Evolutionary conservation across 2,329 filamentous ascomycete genomes (phyloP), one percentile per base, ranked within the genome.

Genomic region (Penicillium sp.): DNA sequence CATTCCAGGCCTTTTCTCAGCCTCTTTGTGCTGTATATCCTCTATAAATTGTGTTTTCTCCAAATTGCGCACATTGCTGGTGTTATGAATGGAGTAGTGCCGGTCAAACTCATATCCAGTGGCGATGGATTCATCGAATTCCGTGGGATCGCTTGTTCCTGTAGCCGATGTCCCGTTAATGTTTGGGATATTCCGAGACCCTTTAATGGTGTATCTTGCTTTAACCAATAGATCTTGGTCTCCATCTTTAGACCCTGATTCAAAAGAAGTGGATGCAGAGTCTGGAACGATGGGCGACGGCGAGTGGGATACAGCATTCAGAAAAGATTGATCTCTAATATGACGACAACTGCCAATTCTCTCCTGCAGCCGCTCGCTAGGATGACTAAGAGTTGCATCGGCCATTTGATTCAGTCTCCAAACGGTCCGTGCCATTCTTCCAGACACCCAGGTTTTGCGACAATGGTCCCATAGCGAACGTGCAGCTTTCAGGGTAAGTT

Each of bases 401-500:
- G 58, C 58, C 55, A 66, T 66, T 22, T 61, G 54, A 14, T 58
- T 62, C 15, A 66, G 31, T 12, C 56, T 58, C 22, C 51, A 58
- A 15, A 64, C 56, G 14, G 58, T 52, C 41, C 54, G 55, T 11
- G 53, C 48, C 55, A 65, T 57, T 29, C 54, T 64, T 2, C 59
- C 60, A 2, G 64, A 67, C 4, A 65, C 58, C 63, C 64, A 67
- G 7, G 63, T 67, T 22, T 53, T 64, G 12, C 37, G 56, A 31
- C 61, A 67, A 47, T 63, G 63, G 1, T 58, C 48, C 41, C 61
- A 56, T 2, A 67, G 49, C 1, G 58, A 56, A 23, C 37, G 35
- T 6, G 61, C 52, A 2, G 60, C 58, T 8, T 60, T 56, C 2
- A 64, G 8, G 2, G 59, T 62, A 3, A 55, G 31, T 15, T 33